phyloP scores from a whole-genome alignment of 2,329 filamentous ascomycete species.

The Zalaria obscura region DNA sequence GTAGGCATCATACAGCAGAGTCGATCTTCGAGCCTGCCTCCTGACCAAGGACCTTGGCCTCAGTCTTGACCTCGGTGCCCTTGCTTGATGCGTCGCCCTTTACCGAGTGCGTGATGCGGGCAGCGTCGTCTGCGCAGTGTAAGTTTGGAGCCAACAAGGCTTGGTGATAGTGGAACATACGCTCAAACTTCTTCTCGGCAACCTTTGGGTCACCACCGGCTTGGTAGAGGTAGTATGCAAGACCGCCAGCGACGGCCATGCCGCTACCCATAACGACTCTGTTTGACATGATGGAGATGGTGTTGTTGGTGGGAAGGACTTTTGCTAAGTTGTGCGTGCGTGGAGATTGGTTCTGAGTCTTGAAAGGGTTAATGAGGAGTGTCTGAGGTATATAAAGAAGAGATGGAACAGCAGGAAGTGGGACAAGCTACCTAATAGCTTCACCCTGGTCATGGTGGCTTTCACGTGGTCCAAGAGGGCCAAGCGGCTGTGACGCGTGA shows the following conservation, averaged over 20 bases:
- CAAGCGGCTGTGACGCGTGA: too few relatives aligned
- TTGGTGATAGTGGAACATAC: constrained; percentile 35
- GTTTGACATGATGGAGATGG: constrained; percentile 5
- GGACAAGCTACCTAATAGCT: too few relatives aligned
- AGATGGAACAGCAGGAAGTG: too few relatives aligned
- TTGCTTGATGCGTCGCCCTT: constrained; percentile 51
- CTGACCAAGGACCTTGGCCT: constrained; percentile 16
- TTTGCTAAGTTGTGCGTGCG: too few relatives aligned
- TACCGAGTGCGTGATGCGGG: constrained; percentile 51
- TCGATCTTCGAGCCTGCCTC: constrained; percentile 52
- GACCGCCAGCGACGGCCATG: constrained; percentile 6
- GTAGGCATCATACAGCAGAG: constrained; percentile 38
- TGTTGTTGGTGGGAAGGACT: not conserved
- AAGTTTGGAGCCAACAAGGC: not conserved
- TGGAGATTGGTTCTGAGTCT: too few relatives aligned
- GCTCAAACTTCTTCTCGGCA: constrained; percentile 76
- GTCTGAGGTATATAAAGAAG: too few relatives aligned
- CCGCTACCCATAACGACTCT: constrained; percentile 5
- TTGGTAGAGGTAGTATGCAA: constrained; percentile 80
- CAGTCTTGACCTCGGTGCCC: constrained; percentile 48
- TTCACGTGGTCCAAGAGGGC: too few relatives aligned
- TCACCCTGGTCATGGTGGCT: too few relatives aligned
- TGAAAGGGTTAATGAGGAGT: too few relatives aligned
- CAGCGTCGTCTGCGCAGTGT: constrained; percentile 52
- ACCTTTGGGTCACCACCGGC: constrained; percentile 69